These are phyloP conservation scores for Scytalidium sp. DNA, from an alignment of 2,329 filamentous ascomycete genomes.

Conservation along the genomic window DNA sequence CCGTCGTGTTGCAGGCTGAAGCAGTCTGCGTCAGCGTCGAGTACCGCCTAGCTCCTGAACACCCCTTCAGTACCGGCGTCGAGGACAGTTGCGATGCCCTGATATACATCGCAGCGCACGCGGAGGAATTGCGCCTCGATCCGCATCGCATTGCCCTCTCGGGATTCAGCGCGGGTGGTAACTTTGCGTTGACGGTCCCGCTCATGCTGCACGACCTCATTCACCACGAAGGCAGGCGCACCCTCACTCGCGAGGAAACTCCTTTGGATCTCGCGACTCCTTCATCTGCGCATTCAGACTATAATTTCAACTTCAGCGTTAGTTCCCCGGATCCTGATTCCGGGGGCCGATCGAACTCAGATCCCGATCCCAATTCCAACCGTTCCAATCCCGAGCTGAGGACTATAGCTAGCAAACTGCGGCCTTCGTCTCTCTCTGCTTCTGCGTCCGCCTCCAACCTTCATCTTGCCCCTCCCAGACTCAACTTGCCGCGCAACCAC, in stretches of 20 bases:
- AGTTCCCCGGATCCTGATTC: too few species aligned
- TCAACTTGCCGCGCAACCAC: background rate
- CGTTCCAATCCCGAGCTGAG: background rate
- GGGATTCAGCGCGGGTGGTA: constrained; percentile 55
- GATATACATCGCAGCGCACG: constrained; percentile 55
- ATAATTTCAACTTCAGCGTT: background rate
- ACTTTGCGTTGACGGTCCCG: constrained; percentile 36
- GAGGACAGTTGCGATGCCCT: constrained; percentile 65
- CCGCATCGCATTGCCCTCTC: constrained; percentile 52
- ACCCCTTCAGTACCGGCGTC: constrained; percentile 61
- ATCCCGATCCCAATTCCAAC: background rate
- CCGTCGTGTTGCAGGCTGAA: constrained; percentile 48
- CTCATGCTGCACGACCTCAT: constrained; percentile 41
- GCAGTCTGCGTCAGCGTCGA: constrained; percentile 62
- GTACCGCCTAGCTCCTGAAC: constrained; percentile 64
- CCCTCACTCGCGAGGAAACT: constrained; percentile 16
- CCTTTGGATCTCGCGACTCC: background rate
- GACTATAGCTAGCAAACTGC: background rate
- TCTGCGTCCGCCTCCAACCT: background rate
- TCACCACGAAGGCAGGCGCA: constrained; percentile 32
- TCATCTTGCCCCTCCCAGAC: background rate
- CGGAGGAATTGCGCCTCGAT: constrained; percentile 56
- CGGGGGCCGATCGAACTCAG: too few species aligned
- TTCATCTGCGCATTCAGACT: background rate
- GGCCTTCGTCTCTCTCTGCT: background rate